Evolutionary conservation across 768 basidiomycete genomes (phyloP), one percentile per base, ranked within the genome.

Genomic region (Russula compacta): DNA sequence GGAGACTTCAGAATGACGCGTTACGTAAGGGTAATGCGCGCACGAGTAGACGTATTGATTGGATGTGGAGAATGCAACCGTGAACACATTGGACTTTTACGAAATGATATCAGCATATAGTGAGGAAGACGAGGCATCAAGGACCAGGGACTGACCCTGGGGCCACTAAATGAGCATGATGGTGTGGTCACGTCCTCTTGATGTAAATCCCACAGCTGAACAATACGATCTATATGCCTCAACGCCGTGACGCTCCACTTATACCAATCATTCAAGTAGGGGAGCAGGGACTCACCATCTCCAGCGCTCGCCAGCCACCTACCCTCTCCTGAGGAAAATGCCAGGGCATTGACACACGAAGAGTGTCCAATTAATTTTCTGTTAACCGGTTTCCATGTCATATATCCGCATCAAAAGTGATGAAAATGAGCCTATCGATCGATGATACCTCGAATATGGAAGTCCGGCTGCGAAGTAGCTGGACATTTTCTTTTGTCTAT

Each of bases 81-180:
- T 78, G 70, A 92, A 83, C 39, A 90, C 79, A 65, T 89, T 89
- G 44, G 77, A 78, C 89, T 91, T 91, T 47, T 29, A 52, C 33
- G 12, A 15, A 12, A 39, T 21, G 17, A 35, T 59, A 46, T 58
- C 35, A 53, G 52, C 40, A 38, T 59, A 38, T 58, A 6, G 17
- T 4, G 6, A 15, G 36, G 38, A 32, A n/a, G 17, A 19, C 48
- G 29, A 39, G 6, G 12, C 35, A 53, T 51, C 35, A 49, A 33
- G 39, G 49, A 60, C 68, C 35, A 49, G 24, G 39, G 49, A 60
- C 68, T 63, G 40, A 74, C 72, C 53, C 61, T 53, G 5, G 69
- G 73, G 6, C 72, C 72, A 12, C 14, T 50, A 43, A 73, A 71
- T 9, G 59, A 63, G 56, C 67, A 65, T 24, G 72, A 67, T 5